Conservation (phyloP, 2,329 filamentous ascomycete species). For the Scedosporium boydii region DNA sequence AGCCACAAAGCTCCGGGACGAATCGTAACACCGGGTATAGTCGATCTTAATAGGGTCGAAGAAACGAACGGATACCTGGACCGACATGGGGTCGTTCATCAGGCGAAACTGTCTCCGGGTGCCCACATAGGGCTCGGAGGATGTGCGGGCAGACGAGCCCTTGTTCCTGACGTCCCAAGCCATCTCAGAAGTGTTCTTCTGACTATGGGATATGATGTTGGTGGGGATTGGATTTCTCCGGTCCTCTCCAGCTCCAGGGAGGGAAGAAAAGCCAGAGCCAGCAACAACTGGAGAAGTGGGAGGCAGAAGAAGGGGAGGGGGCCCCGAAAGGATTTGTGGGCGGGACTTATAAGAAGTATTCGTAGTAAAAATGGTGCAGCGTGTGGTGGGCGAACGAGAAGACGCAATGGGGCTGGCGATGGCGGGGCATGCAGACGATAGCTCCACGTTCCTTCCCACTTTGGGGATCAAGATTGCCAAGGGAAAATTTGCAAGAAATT, state of each 20-base stretch:
- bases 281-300: background rate
- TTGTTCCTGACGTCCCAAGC: conserved; percentile 9
- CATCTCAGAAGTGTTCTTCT: background rate
- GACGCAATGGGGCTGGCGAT: background rate
- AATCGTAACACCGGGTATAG: conserved; percentile 35
- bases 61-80: conserved; percentile 36
- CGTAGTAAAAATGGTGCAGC: too few species aligned
- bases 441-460: background rate
- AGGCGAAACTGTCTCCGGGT: conserved; percentile 22
- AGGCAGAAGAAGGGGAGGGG: background rate
- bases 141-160: conserved; percentile 7
- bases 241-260: background rate
- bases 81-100: conserved; percentile 20
- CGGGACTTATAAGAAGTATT: background rate
- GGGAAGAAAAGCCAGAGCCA: background rate
- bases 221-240: background rate
- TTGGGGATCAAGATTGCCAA: background rate
- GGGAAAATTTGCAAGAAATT: background rate
- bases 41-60: conserved; percentile 31
- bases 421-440: background rate
- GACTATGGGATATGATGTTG: background rate
- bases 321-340: background rate
- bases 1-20: conserved; percentile 32
- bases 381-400: background rate
- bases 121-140: conserved; percentile 10